These are phyloP conservation scores for Aspergillus sp. DNA, from an alignment of 2,329 filamentous ascomycete genomes.

Conservation along the genomic window DNA sequence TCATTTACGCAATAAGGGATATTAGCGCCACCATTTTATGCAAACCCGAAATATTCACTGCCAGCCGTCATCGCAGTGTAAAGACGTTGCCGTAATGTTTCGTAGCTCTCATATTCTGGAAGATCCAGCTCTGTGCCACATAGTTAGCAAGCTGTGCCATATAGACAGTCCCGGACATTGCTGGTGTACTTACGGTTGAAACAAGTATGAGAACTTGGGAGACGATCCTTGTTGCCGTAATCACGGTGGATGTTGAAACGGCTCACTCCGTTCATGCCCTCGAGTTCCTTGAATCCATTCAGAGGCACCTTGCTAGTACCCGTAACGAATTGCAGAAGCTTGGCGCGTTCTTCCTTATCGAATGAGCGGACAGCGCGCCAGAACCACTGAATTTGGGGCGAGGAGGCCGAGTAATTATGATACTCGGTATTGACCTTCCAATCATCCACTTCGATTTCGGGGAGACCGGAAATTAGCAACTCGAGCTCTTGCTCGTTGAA, in stretches of 20 bases:
- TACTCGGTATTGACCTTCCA: conserved; percentile 99
- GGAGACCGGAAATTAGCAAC: conserved; percentile 91
- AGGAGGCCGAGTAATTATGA: conserved; percentile 93
- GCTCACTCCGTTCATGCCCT: conserved; percentile 98
- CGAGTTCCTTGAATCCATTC: conserved; percentile 97
- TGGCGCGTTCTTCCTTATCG: conserved; percentile 97
- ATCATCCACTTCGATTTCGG: conserved; percentile 96
- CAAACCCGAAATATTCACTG: conserved; percentile 96
- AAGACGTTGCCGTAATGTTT: conserved; percentile 80
- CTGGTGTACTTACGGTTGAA: conserved; percentile 83
- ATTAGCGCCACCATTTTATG: conserved; percentile 55
- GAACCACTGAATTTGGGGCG: conserved; percentile 98
- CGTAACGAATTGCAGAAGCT: conserved; percentile 95
- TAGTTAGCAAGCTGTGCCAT: conserved; percentile 37
- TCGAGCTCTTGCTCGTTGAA: conserved; percentile 99
- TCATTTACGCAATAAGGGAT: conserved; percentile 10
- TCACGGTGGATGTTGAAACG: conserved; percentile 99
- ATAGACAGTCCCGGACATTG: neutral
- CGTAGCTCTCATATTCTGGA: conserved; percentile 97
- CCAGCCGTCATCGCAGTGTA: conserved; percentile 97
- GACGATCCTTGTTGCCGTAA: conserved; percentile 91
- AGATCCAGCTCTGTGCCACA: conserved; percentile 79
- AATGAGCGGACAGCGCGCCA: conserved; percentile 97
- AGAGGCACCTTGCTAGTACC: conserved; percentile 97
- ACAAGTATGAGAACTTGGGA: conserved; percentile 96